Evolutionary conservation across 2,329 filamentous ascomycete genomes (phyloP).

Genomic region (Simplicillium sp.): DNA sequence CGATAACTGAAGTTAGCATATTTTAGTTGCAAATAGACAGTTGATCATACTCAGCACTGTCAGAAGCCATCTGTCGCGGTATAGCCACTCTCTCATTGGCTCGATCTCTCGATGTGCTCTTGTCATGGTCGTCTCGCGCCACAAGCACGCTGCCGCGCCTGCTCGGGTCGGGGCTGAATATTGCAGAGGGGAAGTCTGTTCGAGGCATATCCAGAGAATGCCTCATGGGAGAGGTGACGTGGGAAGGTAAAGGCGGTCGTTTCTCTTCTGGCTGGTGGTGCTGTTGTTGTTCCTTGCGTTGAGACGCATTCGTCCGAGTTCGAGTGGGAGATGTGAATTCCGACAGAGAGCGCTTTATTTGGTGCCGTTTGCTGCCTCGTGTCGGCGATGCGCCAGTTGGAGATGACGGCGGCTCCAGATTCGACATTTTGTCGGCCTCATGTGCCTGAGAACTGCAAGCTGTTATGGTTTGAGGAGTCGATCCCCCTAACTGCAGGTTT

Average conservation of each 20-base stretch:
- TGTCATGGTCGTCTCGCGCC: slow-evolving; percentile 9
- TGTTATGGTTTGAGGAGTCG: neutral
- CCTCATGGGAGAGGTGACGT: slow-evolving; percentile 8
- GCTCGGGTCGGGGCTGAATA: slow-evolving; percentile 31
- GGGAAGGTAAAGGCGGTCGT: slow-evolving; percentile 23
- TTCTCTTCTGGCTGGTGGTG: slow-evolving; percentile 20
- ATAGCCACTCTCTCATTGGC: no score
- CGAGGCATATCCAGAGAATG: slow-evolving; percentile 35
- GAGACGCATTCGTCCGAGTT: neutral
- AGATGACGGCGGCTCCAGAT: neutral
- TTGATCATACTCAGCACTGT: no score
- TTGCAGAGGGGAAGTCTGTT: slow-evolving; percentile 34
- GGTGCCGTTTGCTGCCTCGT: slow-evolving; percentile 29
- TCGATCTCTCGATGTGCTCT: no score
- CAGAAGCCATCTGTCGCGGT: no score
- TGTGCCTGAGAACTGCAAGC: neutral
- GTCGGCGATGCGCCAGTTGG: slow-evolving; percentile 9
- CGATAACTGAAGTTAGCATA: no score
- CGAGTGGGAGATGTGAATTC: slow-evolving; percentile 36
- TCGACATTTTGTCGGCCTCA: neutral
- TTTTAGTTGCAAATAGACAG: no score
- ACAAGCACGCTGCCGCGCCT: slow-evolving; percentile 30
- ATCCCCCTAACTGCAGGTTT: neutral
- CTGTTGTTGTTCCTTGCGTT: slow-evolving; percentile 7
- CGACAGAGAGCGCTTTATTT: slow-evolving; percentile 45